Conservation (phyloP, 106 monocot genomes). For the Acanthochlamys bracteata region DNA sequence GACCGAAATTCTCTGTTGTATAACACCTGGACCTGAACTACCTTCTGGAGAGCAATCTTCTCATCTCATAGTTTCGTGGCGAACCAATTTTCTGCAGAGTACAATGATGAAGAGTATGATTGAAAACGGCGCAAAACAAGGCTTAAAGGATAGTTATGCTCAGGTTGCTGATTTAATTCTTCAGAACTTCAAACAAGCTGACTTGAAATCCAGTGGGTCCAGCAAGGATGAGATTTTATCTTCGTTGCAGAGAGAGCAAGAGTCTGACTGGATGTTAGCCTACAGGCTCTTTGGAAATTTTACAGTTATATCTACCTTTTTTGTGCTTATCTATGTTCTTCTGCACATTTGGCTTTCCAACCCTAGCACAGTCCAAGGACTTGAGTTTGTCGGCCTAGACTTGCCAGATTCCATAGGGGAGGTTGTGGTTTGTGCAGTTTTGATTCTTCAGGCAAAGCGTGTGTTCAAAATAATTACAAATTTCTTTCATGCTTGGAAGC, state of each 20-base stretch:
- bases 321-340: conserved; percentile 39
- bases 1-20: conserved; percentile 61
- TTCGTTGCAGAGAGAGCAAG: conserved; percentile 40
- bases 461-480: conserved; percentile 39
- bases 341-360: conserved; percentile 45
- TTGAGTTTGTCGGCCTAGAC: conserved; percentile 78
- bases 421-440: conserved; percentile 48
- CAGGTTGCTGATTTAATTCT: conserved; percentile 45
- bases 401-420: conserved; percentile 83
- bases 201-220: conserved; percentile 25
- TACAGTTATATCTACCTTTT: conserved; percentile 34
- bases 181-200: conserved; percentile 43
- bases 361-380: conserved; percentile 36
- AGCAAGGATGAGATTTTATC: conserved; percentile 67
- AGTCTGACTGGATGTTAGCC: conserved; percentile 49
- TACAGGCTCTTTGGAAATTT: conserved; percentile 56
- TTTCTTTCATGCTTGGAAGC: conserved; percentile 49
- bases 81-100: conserved; percentile 72
- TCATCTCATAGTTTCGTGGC: conserved; percentile 57
- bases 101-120: conserved; percentile 95
- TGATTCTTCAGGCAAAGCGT: conserved; percentile 68
- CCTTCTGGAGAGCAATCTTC: conserved; percentile 45
- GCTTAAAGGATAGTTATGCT: conserved; percentile 44
- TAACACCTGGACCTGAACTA: conserved; percentile 54
- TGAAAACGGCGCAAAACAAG: conserved; percentile 81